Evolutionary conservation across 345 rosid species (phyloP).

Genomic region (Erysimum cheiranthoides): DNA sequence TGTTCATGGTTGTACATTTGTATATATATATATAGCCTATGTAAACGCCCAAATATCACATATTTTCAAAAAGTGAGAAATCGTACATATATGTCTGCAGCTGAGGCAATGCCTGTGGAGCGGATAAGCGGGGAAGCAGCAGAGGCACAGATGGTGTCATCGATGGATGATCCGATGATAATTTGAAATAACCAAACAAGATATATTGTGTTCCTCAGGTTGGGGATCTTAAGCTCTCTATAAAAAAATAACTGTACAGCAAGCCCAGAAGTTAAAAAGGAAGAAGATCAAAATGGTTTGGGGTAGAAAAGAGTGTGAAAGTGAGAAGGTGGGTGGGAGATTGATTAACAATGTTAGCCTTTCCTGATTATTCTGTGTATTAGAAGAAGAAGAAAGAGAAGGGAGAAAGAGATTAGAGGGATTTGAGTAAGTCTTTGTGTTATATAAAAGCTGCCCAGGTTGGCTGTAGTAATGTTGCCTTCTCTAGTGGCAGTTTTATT

Average conservation of each 20-base stretch:
- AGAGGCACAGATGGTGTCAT: constrained; percentile 63
- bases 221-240: constrained; percentile 4
- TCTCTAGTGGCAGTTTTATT: constrained; percentile 90
- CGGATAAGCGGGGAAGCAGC: constrained; percentile 53
- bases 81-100: constrained; percentile 45
- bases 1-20: too few relatives aligned
- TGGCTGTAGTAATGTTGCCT: constrained; percentile 78
- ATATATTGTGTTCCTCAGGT: constrained; percentile 38
- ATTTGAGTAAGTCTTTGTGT: constrained; percentile 49
- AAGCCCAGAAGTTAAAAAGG: constrained; percentile 15
- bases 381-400: constrained; percentile 38
- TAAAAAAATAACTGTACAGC: constrained; percentile 30
- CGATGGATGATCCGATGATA: constrained; percentile 80
- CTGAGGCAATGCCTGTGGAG: constrained; percentile 58
- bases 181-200: constrained; percentile 51
- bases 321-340: background rate
- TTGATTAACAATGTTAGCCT: constrained; percentile 39
- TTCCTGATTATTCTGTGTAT: constrained; percentile 45
- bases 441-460: constrained; percentile 90
- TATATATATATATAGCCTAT: too few relatives aligned
- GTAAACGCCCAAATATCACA: background rate
- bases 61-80: background rate
- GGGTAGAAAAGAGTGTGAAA: constrained; percentile 19
- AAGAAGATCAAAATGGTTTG: constrained; percentile 26
- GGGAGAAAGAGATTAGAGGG: constrained; percentile 23